Base-by-base conservation (phyloP, 345 rosid species). In the Ailanthus altissimus region DNA sequence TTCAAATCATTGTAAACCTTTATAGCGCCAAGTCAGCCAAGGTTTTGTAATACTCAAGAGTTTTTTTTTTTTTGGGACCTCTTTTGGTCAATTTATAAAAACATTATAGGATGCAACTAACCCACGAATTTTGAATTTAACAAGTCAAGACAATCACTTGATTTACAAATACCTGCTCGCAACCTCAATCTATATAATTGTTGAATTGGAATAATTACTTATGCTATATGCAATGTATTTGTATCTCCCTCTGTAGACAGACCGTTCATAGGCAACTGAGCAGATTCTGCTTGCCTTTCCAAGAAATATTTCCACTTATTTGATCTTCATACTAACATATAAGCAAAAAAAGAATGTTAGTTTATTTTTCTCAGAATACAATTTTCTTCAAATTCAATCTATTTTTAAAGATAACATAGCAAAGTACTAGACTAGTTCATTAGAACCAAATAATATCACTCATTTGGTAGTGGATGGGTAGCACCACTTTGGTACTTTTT, bases 291-390 rank as follows among this genome's bases (percentile, higher is more conserved):
- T 84, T 87, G 90, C 73, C 82, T 85, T 80, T 88, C 92, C 87
- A 97, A 81, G 90, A 97, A 97, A 82, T 69, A 90, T 8, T 77
- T 88, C 98, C 99, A 97, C 80, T 97, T 90, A 74, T 92, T 96
- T 72, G 99, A 97, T 84, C 99, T 88, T 88, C 94, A 79, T 81
- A 75, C 82, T 62, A 73, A 43, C 51, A 73, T 40, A 77, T 42
- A 67, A 75, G 72, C 63, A 21, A 38, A 63, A 67, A 16, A n/a
- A n/a, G 64, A 21, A 74, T 49, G 72, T 14, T 26, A 75, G 46
- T 50, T 15, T 59, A 26, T 40, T 58, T 50, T 40, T 54, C 62
- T 45, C 53, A 50, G 46, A 42, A 70, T 43, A 72, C 20, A 66
- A 56, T 64, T 81, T 59, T 62, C 61, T 57, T 63, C 15, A 40